A percentile compares a stretch with the other conserved stretches of the same genome.
phyloP scores from a whole-genome alignment of 1,284 basidiomycete species.

The Caloboletus inedulis region DNA sequence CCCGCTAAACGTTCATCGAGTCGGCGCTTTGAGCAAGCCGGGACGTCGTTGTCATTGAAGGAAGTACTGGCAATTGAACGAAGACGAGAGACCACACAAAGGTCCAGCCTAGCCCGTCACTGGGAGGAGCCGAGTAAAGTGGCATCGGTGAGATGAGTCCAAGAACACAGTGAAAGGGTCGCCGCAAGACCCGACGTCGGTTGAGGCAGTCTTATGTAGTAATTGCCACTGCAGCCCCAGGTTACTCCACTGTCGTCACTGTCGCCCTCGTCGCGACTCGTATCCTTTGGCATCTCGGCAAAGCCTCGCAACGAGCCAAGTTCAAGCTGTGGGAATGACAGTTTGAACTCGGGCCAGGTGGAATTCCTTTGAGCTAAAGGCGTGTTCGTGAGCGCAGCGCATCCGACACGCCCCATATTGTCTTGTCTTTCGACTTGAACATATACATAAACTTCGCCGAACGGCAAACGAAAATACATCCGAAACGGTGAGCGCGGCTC shows the following conservation, averaged over 20 bases:
- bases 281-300: slow-evolving; percentile 3
- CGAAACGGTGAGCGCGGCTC: slow-evolving; percentile 10
- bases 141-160: not conserved
- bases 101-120: not conserved
- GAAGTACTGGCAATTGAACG: too few species aligned
- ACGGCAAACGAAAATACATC: slow-evolving; percentile 3
- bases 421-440: not conserved
- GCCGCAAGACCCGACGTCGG: not conserved
- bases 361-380: not conserved
- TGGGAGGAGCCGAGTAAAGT: not conserved
- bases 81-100: not conserved
- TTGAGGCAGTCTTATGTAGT: too few species aligned
- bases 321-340: slow-evolving; percentile 13
- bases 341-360: slow-evolving; percentile 1
- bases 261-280: slow-evolving; percentile 4
- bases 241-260: slow-evolving; percentile 13
- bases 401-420: not conserved
- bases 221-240: not conserved
- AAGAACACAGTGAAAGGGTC: not conserved
- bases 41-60: not conserved
- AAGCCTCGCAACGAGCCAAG: not conserved
- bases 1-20: not conserved
- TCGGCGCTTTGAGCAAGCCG: not conserved
- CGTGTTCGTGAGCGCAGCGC: not conserved
- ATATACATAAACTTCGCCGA: not conserved